Conservation (phyloP, 345 rosid genomes). For the Sonneratia caseolaris region DNA sequence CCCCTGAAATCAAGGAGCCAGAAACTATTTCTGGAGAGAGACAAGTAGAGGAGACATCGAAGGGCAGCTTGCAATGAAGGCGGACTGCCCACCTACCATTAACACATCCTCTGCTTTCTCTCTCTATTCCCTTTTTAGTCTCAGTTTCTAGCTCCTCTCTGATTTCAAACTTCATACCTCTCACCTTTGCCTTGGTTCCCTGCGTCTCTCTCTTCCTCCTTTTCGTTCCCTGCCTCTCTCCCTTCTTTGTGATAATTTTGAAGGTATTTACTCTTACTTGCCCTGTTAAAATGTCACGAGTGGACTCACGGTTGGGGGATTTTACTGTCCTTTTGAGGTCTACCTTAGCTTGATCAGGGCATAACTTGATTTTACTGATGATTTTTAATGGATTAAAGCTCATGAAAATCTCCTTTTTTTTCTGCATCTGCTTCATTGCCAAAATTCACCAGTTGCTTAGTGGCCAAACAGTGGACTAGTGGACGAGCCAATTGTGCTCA, state of each 20-base stretch:
- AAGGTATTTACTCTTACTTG: neutral
- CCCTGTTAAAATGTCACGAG: neutral
- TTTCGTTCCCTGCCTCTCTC: neutral
- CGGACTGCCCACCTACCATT: constrained; percentile 35
- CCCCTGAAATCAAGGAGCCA: constrained; percentile 5
- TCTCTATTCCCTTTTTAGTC: neutral
- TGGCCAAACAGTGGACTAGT: neutral
- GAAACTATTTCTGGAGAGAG: neutral
- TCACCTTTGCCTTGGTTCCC: neutral
- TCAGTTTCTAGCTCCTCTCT: neutral
- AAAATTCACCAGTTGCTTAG: neutral
- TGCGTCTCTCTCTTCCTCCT: neutral
- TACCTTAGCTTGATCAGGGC: neutral
- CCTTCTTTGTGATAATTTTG: no score
- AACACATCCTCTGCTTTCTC: neutral
- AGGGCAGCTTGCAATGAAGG: constrained; percentile 65
- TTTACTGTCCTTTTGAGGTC: neutral
- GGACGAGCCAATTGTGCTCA: neutral
- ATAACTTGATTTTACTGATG: neutral
- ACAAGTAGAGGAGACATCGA: constrained; percentile 26
- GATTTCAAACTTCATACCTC: neutral
- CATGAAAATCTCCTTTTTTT: neutral
- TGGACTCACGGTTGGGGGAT: neutral
- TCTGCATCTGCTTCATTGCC: neutral
- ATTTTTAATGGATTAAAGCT: neutral